These are phyloP conservation scores for Xylariaceae sp. DNA, from an alignment of 2,329 filamentous ascomycete species.

Conservation along the genomic window DNA sequence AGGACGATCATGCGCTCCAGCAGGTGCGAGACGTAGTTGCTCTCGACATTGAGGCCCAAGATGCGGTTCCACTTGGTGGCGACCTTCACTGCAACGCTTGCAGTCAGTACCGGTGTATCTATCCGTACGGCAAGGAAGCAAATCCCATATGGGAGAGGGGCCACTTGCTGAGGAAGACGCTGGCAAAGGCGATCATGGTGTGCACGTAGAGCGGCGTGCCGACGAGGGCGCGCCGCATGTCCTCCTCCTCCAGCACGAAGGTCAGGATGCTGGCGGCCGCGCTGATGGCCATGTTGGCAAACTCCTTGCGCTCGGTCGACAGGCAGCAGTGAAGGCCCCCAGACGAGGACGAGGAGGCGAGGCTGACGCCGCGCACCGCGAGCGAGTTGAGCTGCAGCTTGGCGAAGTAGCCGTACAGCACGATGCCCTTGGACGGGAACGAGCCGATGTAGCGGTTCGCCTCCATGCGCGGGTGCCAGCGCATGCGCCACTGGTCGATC, in stretches of 20 bases:
- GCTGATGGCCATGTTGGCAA: constrained; percentile 29
- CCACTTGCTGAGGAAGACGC: constrained; percentile 29
- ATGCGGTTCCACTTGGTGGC: constrained; percentile 25
- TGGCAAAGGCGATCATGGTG: constrained; percentile 29
- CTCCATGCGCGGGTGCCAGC: constrained; percentile 24
- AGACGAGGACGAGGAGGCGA: constrained; percentile 12
- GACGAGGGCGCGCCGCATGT: constrained; percentile 24
- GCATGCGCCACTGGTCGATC: constrained; percentile 34
- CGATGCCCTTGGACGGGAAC: constrained; percentile 37
- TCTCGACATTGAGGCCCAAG: constrained; percentile 27
- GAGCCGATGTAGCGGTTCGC: constrained; percentile 21
- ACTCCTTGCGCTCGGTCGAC: constrained; percentile 11
- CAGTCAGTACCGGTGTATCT: too few species aligned
- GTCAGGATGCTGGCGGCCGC: constrained; percentile 36
- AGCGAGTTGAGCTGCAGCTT: constrained; percentile 33
- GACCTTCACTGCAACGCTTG: too few species aligned
- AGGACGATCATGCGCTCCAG: constrained; percentile 25
- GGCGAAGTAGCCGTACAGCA: constrained; percentile 30
- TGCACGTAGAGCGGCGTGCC: constrained; percentile 29
- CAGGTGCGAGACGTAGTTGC: constrained; percentile 22
- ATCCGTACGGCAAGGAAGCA: too few species aligned
- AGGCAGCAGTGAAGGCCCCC: constrained; percentile 11
- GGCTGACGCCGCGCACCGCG: constrained; percentile 22
- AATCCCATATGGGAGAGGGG: too few species aligned
- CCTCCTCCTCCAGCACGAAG: constrained; percentile 25